These are phyloP conservation scores for Phaffomyces antillensis DNA, from an alignment of 805 yeast species.

Conservation along the genomic window DNA sequence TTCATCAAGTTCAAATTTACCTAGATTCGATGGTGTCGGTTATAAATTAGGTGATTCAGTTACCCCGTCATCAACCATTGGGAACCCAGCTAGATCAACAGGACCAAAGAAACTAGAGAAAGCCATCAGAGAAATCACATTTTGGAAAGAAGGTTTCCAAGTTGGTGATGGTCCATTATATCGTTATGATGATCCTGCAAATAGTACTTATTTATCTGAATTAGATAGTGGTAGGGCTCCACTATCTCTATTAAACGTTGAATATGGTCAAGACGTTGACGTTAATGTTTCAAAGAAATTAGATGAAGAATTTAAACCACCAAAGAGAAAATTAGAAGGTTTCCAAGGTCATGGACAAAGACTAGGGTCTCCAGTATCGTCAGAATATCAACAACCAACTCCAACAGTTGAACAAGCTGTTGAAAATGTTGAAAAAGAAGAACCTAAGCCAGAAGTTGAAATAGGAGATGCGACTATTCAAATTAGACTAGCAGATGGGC, in stretches of 20 bases:
- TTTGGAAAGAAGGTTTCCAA: slow-evolving; percentile 95
- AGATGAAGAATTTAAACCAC: slow-evolving; percentile 76
- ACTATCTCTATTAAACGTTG: slow-evolving; percentile 68
- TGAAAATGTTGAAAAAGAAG: slow-evolving; percentile 17
- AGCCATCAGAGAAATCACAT: slow-evolving; percentile 76
- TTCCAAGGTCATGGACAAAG: slow-evolving; percentile 77
- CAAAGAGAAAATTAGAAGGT: slow-evolving; percentile 56
- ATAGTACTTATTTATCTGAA: slow-evolving; percentile 68
- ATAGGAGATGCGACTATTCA: slow-evolving; percentile 72
- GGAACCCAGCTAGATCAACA: slow-evolving; percentile 25
- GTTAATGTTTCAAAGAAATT: slow-evolving; percentile 75
- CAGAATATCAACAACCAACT: slow-evolving; percentile 36
- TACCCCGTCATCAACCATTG: slow-evolving; percentile 27
- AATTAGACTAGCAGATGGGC: slow-evolving; percentile 78
- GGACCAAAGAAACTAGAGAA: slow-evolving; percentile 31
- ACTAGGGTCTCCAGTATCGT: slow-evolving; percentile 85
- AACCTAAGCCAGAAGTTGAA: slow-evolving; percentile 19
- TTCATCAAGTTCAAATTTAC: slow-evolving; percentile 23
- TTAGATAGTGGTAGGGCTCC: slow-evolving; percentile 92
- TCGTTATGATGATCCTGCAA: slow-evolving; percentile 90
- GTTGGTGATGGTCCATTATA: slow-evolving; percentile 86
- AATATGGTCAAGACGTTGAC: slow-evolving; percentile 88
- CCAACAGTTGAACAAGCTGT: slow-evolving; percentile 5
- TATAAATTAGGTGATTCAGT: slow-evolving; percentile 32
- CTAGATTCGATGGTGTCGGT: slow-evolving; percentile 32